Evolutionary conservation across 768 basidiomycete species (phyloP).

Genomic region (Boletus speciosus): DNA sequence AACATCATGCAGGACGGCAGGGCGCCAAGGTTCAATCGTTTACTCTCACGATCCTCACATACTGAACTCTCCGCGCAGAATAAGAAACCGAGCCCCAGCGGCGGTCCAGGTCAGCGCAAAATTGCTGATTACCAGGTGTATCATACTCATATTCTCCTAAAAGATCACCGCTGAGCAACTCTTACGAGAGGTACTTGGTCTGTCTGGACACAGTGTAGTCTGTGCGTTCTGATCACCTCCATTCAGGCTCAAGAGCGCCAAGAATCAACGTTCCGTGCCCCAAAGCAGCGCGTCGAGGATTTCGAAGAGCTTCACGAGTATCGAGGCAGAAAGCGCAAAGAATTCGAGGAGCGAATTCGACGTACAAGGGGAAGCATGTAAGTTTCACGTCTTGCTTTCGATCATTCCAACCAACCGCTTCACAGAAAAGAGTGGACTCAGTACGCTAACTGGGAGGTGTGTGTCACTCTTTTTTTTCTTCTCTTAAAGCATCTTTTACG

Average conservation of each 20-base stretch:
- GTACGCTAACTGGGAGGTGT: constrained; percentile 82
- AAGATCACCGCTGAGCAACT: constrained; percentile 99
- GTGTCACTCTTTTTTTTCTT: constrained; percentile 10
- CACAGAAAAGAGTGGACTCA: constrained; percentile 81
- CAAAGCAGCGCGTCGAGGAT: constrained; percentile 94
- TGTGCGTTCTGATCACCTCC: not conserved
- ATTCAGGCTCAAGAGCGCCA: constrained; percentile 92
- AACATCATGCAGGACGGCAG: constrained; percentile 72
- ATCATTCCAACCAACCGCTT: not conserved
- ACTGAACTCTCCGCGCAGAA: constrained; percentile 42
- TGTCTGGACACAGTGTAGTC: not conserved
- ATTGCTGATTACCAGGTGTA: not conserved
- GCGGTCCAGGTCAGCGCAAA: constrained; percentile 70
- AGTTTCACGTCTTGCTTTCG: constrained; percentile 23
- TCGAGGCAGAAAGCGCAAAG: constrained; percentile 85
- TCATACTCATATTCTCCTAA: constrained; percentile 15
- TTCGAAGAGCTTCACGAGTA: constrained; percentile 91
- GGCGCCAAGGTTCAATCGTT: constrained; percentile 59
- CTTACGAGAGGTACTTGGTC: constrained; percentile 71
- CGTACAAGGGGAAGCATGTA: constrained; percentile 80
- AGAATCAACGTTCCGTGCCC: constrained; percentile 87
- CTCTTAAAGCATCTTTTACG: not conserved
- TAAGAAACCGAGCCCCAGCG: constrained; percentile 95
- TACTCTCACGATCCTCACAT: not conserved
- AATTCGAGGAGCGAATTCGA: constrained; percentile 87